These are phyloP conservation scores for Huntiella omanensis DNA, from an alignment of 2,329 filamentous ascomycete genomes.

Conservation along the genomic window DNA sequence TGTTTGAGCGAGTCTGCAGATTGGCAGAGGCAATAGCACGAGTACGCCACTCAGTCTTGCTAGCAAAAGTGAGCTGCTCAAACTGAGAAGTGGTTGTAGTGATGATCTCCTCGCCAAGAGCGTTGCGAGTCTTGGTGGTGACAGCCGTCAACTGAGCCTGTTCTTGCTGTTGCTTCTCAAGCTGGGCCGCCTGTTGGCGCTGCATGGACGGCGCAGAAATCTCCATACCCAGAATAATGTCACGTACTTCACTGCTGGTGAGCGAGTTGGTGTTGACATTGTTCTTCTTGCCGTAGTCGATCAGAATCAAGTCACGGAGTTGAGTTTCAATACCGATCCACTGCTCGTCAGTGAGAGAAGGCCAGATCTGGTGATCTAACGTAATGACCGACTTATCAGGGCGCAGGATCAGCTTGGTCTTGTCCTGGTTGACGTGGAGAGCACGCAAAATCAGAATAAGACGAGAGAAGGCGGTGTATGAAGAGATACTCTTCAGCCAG, in stretches of 20 bases:
- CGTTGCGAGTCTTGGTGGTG: conserved; percentile 95
- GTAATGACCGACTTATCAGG: conserved; percentile 98
- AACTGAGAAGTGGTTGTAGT: conserved; percentile 97
- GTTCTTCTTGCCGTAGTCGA: conserved; percentile 99
- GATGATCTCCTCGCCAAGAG: conserved; percentile 92
- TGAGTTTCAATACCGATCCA: conserved; percentile 99
- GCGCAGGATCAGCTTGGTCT: conserved; percentile 86
- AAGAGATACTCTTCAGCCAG: conserved; percentile 96
- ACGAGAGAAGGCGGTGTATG: conserved; percentile 95
- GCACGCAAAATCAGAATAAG: conserved; percentile 84
- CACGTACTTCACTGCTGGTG: conserved; percentile 89
- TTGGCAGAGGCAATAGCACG: conserved; percentile 93
- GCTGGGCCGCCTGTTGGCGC: conserved; percentile 92
- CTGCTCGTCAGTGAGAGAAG: conserved; percentile 78
- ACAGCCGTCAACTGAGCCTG: conserved; percentile 92
- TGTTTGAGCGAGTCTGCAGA: conserved; percentile 80
- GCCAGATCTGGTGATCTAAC: conserved; percentile 98
- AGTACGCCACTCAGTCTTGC: conserved; percentile 97
- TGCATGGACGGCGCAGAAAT: conserved; percentile 97
- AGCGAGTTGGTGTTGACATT: conserved; percentile 96
- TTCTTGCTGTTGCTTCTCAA: conserved; percentile 97
- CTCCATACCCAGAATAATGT: conserved; percentile 98
- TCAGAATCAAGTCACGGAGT: conserved; percentile 83
- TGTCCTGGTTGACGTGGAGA: conserved; percentile 93
- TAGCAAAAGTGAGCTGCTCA: conserved; percentile 92